These are phyloP conservation scores for Vanrija humicola DNA, from an alignment of 1,284 basidiomycete genomes.

Conservation along the genomic window DNA sequence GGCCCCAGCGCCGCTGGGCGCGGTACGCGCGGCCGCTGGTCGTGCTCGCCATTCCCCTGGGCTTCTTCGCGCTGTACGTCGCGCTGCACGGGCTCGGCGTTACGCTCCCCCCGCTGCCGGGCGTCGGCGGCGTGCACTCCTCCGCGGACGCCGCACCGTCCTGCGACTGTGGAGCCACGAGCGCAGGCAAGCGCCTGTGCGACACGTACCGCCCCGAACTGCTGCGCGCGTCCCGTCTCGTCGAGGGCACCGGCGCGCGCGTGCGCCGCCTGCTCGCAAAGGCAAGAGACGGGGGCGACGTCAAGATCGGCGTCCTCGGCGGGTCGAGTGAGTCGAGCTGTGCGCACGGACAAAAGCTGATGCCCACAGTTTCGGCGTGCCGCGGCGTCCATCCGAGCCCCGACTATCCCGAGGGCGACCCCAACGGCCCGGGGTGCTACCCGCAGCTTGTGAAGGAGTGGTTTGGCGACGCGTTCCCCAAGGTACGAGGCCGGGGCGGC, in stretches of 20 bases:
- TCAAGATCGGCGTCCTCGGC: constrained; percentile 45
- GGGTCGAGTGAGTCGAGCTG: constrained; percentile 39
- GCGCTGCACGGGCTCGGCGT: too few relatives aligned
- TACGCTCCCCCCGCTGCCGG: constrained; percentile 39
- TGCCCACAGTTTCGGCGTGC: constrained; percentile 41
- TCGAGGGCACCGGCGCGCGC: constrained; percentile 37
- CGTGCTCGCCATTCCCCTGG: constrained; percentile 27
- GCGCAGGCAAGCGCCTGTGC: constrained; percentile 34
- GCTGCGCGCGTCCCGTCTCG: constrained; percentile 27
- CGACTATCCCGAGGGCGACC: constrained; percentile 41
- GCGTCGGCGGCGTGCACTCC: constrained; percentile 31
- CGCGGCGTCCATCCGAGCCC: constrained; percentile 43
- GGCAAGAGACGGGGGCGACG: constrained; percentile 30
- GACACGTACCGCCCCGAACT: constrained; percentile 35
- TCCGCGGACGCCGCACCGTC: constrained; percentile 5
- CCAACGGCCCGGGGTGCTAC: constrained; percentile 45
- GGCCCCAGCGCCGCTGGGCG: not conserved
- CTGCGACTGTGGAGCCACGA: constrained; percentile 34
- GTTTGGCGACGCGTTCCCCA: constrained; percentile 37
- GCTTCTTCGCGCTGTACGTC: constrained; percentile 35
- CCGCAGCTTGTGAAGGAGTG: constrained; percentile 36
- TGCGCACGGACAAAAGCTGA: not conserved
- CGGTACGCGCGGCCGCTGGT: constrained; percentile 26
- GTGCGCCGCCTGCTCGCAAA: constrained; percentile 32
- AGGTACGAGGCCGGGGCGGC: constrained; percentile 13